These are phyloP conservation scores for Chiua virens DNA, from an alignment of 768 basidiomycete species.

Conservation along the genomic window DNA sequence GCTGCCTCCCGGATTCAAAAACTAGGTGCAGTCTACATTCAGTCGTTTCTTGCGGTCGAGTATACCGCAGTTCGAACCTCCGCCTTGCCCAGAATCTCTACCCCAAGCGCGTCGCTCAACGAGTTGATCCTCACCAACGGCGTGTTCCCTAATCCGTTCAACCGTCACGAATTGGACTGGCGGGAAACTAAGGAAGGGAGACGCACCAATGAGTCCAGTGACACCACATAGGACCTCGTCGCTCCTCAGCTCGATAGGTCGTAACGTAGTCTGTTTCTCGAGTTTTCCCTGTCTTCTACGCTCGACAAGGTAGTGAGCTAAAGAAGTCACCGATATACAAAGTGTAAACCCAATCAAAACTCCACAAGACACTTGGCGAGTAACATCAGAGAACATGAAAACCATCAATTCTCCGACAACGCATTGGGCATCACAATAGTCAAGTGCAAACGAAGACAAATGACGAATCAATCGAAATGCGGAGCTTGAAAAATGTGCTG, in stretches of 20 bases:
- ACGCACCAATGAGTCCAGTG: slow-evolving; percentile 79
- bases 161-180: not conserved
- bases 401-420: too few species aligned
- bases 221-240: slow-evolving; percentile 83
- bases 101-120: slow-evolving; percentile 84
- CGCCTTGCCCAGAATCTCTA: slow-evolving; percentile 94
- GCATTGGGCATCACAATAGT: too few species aligned
- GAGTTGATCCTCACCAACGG: slow-evolving; percentile 91
- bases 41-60: not conserved
- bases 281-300: slow-evolving; percentile 44
- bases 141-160: slow-evolving; percentile 71
- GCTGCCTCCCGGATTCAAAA: slow-evolving; percentile 94
- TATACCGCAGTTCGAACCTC: slow-evolving; percentile 54
- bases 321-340: slow-evolving; percentile 67
- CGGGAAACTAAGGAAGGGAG: too few species aligned
- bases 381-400: slow-evolving; percentile 21
- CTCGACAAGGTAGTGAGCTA: slow-evolving; percentile 52
- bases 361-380: slow-evolving; percentile 45
- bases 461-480: too few species aligned
- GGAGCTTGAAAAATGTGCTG: too few species aligned
- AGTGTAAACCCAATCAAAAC: slow-evolving; percentile 75
- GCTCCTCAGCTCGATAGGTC: slow-evolving; percentile 70
- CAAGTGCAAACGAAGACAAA: too few species aligned
- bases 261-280: slow-evolving; percentile 34
- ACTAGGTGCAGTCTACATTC: slow-evolving; percentile 69